phyloP scores from a whole-genome alignment of 2,329 filamentous ascomycete species.

The Basipetospora chlamydospora region DNA sequence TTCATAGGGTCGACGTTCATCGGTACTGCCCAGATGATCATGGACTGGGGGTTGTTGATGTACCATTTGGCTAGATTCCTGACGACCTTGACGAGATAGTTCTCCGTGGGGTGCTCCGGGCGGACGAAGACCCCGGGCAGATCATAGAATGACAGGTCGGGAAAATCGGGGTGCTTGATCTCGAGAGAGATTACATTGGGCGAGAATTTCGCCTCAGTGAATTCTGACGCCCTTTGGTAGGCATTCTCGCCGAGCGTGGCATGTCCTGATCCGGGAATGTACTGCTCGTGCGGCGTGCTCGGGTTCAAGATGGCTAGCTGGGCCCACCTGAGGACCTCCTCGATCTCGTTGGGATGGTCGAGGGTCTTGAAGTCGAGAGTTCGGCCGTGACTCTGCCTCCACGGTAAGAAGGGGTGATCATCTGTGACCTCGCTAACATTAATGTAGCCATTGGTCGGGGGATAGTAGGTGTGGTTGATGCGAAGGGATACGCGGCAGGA shows the following conservation, averaged over 20 bases:
- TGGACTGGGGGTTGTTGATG: slow-evolving; percentile 51
- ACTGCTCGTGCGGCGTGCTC: slow-evolving; percentile 32
- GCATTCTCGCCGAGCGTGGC: slow-evolving; percentile 2
- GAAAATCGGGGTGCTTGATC: slow-evolving; percentile 56
- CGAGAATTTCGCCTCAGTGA: slow-evolving; percentile 53
- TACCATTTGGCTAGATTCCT: slow-evolving; percentile 57
- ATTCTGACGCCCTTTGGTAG: slow-evolving; percentile 20
- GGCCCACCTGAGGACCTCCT: slow-evolving; percentile 55
- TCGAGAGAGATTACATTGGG: slow-evolving; percentile 69
- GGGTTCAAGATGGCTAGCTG: slow-evolving; percentile 69
- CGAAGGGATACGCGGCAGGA: slow-evolving; percentile 53
- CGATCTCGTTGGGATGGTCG: slow-evolving; percentile 45
- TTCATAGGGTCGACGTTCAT: slow-evolving; percentile 70
- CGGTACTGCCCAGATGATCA: slow-evolving; percentile 62
- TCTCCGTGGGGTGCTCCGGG: slow-evolving; percentile 45
- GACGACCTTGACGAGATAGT: slow-evolving; percentile 58
- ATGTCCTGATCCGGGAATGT: slow-evolving; percentile 33
- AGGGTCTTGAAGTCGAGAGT: slow-evolving; percentile 50
- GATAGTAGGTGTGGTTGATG: slow-evolving; percentile 45
- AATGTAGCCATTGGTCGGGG: slow-evolving; percentile 22
- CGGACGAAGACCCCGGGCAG: slow-evolving; percentile 71
- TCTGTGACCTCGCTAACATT: slow-evolving; percentile 31
- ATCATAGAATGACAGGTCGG: slow-evolving; percentile 71
- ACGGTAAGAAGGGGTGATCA: slow-evolving; percentile 47
- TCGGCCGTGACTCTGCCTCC: slow-evolving; percentile 34